A percentile compares a stretch with the other conserved stretches of the same genome.
Conservation (phyloP, 106 monocot species). For the Narthecium ossifragum region DNA sequence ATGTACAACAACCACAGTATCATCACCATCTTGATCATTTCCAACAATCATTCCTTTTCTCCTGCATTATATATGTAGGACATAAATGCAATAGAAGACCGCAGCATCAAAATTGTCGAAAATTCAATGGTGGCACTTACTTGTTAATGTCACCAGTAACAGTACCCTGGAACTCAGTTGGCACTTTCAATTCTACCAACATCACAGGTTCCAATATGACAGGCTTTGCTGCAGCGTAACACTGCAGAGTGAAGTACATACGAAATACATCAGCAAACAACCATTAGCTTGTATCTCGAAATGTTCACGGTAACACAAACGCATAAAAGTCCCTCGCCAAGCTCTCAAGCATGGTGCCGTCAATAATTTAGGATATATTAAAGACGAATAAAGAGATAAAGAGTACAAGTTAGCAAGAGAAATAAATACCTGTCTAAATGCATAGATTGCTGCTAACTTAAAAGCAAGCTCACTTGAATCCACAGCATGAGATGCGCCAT, state of each 20-base stretch:
- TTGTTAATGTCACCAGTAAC: constrained; percentile 98
- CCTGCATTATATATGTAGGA: constrained; percentile 36
- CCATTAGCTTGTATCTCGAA: too few species aligned
- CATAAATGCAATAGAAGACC: not conserved
- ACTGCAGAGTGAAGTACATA: constrained; percentile 31
- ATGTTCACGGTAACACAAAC: too few species aligned
- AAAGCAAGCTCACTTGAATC: constrained; percentile 99
- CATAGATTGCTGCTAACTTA: constrained; percentile 94
- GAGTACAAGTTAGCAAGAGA: not conserved
- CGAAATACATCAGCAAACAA: too few species aligned
- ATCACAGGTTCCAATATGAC: constrained; percentile 96
- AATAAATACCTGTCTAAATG: constrained; percentile 81
- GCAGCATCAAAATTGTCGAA: not conserved
- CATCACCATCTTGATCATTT: constrained; percentile 97
- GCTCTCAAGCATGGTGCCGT: not conserved
- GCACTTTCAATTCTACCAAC: constrained; percentile 91
- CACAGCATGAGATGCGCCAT: constrained; percentile 89
- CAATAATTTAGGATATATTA: not conserved
- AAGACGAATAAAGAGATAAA: not conserved
- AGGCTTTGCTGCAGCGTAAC: constrained; percentile 81
- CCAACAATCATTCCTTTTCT: constrained; percentile 97
- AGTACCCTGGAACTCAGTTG: constrained; percentile 94
- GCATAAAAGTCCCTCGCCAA: not conserved
- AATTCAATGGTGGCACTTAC: constrained; percentile 29
- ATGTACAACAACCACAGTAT: constrained; percentile 75